Evolutionary conservation across 768 basidiomycete species (phyloP).

Genomic region (Boletus vinaceobasis): DNA sequence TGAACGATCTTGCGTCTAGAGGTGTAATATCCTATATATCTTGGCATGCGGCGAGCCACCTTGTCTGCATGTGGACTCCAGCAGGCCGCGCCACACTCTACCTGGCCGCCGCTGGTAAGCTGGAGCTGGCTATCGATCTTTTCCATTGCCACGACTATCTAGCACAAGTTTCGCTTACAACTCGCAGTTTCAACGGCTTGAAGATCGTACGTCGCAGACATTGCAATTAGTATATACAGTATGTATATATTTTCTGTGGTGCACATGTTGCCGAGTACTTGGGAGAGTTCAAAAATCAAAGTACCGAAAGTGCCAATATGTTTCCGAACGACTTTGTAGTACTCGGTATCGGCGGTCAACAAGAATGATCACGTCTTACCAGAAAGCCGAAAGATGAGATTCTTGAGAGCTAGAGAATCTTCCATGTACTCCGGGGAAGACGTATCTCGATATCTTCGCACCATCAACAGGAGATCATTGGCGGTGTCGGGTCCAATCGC

Average conservation of each 20-base stretch:
- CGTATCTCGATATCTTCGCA: slow-evolving; percentile 13
- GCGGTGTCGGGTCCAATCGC: not conserved
- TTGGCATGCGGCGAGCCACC: not conserved
- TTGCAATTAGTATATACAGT: not conserved
- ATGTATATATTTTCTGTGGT: not conserved
- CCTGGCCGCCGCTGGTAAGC: not conserved
- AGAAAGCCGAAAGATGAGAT: slow-evolving; percentile 16
- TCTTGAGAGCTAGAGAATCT: slow-evolving; percentile 19
- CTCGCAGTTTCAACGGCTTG: not conserved
- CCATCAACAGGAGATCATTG: slow-evolving; percentile 8
- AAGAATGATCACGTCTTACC: not conserved
- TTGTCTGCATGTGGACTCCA: slow-evolving; percentile 13
- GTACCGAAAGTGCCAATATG: not conserved
- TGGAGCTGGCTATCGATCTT: not conserved
- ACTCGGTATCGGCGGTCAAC: not conserved
- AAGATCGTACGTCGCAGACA: not conserved
- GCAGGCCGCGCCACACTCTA: slow-evolving; percentile 12
- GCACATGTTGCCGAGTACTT: not conserved
- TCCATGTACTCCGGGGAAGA: slow-evolving; percentile 18
- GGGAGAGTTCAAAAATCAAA: not conserved
- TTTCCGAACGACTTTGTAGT: not conserved
- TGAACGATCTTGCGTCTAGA: not conserved
- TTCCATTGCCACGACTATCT: not conserved
- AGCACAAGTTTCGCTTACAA: not conserved
- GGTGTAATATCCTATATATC: not conserved